phyloP scores from a whole-genome alignment of 768 basidiomycete genomes.

The Tricholoma bakamatsutake region DNA sequence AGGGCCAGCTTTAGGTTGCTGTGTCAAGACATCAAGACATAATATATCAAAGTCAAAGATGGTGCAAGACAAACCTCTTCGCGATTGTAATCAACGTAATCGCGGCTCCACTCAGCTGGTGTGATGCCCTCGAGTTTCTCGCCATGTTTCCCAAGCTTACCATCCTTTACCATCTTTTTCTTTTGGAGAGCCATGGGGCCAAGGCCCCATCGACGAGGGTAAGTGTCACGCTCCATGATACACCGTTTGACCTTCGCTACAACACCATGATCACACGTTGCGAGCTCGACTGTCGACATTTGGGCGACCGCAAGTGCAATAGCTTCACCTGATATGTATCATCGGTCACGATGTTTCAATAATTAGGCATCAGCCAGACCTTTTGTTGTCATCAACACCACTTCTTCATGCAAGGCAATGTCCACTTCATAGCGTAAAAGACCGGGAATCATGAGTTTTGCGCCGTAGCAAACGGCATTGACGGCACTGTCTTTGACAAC shows the following conservation, averaged over 20 bases:
- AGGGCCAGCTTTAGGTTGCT: slow-evolving; percentile 32
- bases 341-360: background rate
- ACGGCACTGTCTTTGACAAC: slow-evolving; percentile 99
- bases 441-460: slow-evolving; percentile 99
- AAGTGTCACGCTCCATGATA: slow-evolving; percentile 99
- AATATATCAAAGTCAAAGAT: slow-evolving; percentile 4
- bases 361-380: slow-evolving; percentile 36
- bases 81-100: slow-evolving; percentile 90
- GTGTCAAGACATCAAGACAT: slow-evolving; percentile 7
- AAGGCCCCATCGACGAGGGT: slow-evolving; percentile 96
- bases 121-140: slow-evolving; percentile 84
- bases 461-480: slow-evolving; percentile 98
- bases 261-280: slow-evolving; percentile 97
- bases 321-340: slow-evolving; percentile 59
- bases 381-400: slow-evolving; percentile 98
- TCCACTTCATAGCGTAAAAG: slow-evolving; percentile 94
- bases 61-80: slow-evolving; percentile 34
- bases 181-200: slow-evolving; percentile 97
- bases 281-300: slow-evolving; percentile 98
- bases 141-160: slow-evolving; percentile 93
- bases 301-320: slow-evolving; percentile 93
- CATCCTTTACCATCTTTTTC: slow-evolving; percentile 98
- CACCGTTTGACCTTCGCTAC: slow-evolving; percentile 99
- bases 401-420: slow-evolving; percentile 91
- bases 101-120: slow-evolving; percentile 84